phyloP scores from a whole-genome alignment of 257 asterid species.

The Ilex aquifolium region DNA sequence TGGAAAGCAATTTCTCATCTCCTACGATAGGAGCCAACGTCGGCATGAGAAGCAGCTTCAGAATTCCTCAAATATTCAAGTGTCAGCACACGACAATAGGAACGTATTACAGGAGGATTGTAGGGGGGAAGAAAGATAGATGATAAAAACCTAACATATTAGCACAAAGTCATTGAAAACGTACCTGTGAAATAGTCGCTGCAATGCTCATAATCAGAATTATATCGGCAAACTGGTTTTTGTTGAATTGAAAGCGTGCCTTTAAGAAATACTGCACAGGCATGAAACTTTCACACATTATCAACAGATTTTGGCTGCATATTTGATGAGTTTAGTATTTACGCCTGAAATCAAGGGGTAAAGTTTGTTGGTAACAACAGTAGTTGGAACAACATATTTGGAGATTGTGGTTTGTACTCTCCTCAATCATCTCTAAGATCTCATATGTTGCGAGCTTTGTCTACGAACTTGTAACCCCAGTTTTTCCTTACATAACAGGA shows the following conservation, averaged over 20 bases:
- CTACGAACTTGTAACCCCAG: neutral
- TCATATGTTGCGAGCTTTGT: neutral
- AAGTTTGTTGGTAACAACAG: neutral
- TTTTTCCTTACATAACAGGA: no score
- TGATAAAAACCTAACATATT: neutral
- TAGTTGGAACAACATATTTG: no score
- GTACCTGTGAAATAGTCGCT: slow-evolving; percentile 53
- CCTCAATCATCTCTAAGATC: no score
- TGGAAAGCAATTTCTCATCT: slow-evolving; percentile 14
- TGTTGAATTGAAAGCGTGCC: slow-evolving; percentile 55
- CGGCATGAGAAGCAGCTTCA: neutral
- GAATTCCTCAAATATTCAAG: no score
- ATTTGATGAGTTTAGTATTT: no score
- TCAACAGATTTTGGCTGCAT: neutral
- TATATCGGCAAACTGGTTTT: slow-evolving; percentile 51
- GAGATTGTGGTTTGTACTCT: no score
- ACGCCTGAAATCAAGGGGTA: neutral
- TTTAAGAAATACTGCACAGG: slow-evolving; percentile 53
- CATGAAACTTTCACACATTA: neutral
- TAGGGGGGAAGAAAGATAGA: neutral
- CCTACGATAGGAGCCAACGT: slow-evolving; percentile 6
- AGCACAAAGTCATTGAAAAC: neutral
- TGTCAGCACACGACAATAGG: neutral
- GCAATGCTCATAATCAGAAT: slow-evolving; percentile 46
- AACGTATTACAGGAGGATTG: neutral